Conservation (phyloP, 192 early-diverging fungal species). For the Coemansia sp. region DNA sequence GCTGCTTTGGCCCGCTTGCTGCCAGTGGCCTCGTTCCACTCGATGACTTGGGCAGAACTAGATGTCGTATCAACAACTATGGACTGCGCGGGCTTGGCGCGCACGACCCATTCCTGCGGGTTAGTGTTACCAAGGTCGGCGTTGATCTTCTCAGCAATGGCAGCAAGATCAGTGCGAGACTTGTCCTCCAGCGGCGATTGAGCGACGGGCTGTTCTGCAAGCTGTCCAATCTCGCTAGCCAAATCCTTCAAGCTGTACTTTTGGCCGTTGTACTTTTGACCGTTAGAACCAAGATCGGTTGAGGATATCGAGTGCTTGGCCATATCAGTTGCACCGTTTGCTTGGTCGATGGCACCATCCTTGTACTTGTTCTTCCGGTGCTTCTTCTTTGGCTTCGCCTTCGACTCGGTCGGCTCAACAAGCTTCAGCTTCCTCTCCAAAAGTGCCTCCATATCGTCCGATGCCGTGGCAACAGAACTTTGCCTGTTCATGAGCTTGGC, state of each 20-base stretch:
- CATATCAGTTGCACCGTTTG: background rate
- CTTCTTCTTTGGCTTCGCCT: conserved; percentile 22
- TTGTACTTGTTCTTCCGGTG: conserved; percentile 53
- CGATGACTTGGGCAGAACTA: conserved; percentile 24
- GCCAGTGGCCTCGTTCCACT: conserved; percentile 52
- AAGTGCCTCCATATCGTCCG: conserved; percentile 43
- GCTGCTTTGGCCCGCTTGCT: conserved; percentile 53
- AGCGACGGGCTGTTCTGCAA: background rate
- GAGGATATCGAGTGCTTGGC: background rate
- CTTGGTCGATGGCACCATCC: conserved; percentile 12
- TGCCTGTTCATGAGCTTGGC: background rate
- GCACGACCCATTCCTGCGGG: conserved; percentile 39
- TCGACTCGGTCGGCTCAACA: background rate
- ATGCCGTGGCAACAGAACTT: conserved; percentile 2
- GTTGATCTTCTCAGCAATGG: conserved; percentile 9
- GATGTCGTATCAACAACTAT: background rate
- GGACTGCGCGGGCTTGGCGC: conserved; percentile 11
- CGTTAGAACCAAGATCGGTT: background rate
- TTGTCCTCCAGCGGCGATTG: background rate
- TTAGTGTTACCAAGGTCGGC: conserved; percentile 7
- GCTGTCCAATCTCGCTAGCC: background rate
- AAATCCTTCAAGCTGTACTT: conserved; percentile 10
- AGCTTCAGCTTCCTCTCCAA: conserved; percentile 16
- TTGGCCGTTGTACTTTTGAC: background rate
- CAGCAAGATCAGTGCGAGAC: background rate